Base-by-base conservation (phyloP, 179 eudicot genomes). In the Sideroxylon spinosum region DNA sequence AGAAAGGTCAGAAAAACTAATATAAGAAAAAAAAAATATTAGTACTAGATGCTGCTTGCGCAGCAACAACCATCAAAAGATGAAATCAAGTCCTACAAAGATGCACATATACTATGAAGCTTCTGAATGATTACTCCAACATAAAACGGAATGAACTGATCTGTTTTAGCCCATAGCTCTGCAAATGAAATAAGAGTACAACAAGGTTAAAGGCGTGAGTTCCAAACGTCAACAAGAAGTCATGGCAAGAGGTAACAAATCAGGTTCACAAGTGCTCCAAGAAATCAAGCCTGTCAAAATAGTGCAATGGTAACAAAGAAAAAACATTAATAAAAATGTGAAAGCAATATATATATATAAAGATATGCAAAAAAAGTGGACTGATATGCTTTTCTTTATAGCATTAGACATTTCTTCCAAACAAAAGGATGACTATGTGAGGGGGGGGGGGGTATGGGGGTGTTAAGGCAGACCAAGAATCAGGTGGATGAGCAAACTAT, bases 161-260 rank as follows among this genome's bases (percentile, higher is more conserved):
- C 60, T 37, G 32, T 25, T 46, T 16, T 26, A 7, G 63, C 82
- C 84, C 79, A 79, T 66, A 82, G 88, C 89, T 88, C 97, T 94
- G 98, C 98, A 94, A 88, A 88, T 87, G 85, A 85, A 86, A 89
- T 79, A 92, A 93, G 89, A 93, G 89, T 80, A 92, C 90, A 88
- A 90, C 91, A 92, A 90, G 92, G 92, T 93, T 88, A 93, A 85
- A 91, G 90, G 85, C 85, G 97, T 93, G 92, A 93, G 95, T 89
- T 94, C 85, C 89, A 93, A 90, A 93, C 97, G 89, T 91, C 93
- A 93, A 91, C 91, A 90, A 89, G 86, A 80, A 79, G 76, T 82
- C 90, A 89, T 87, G 87, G 94, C 90, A 85, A 82, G 83, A 91
- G 86, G 88, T 86, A 86, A 88, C 85, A 81, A 91, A 90, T 87